Percentiles rank a stretch among this genome's conserved stretches.
phyloP scores from a whole-genome alignment of 768 basidiomycete species.

The Neoboletus brunneissimus region DNA sequence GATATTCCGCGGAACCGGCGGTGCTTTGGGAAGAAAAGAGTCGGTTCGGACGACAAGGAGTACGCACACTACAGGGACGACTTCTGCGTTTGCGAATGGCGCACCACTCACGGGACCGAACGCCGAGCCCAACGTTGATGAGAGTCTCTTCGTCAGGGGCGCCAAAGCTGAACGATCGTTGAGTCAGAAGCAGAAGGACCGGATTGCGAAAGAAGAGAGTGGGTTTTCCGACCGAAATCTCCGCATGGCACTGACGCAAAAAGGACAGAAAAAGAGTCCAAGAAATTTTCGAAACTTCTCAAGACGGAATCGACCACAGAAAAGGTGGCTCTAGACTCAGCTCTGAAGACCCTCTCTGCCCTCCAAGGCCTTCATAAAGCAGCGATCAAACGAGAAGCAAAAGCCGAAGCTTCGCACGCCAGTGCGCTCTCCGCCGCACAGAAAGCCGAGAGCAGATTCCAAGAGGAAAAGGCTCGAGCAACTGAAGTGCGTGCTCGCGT shows the following conservation, averaged over 20 bases:
- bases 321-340: conserved; percentile 55
- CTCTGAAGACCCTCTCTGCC: conserved; percentile 61
- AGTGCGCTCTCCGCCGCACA: conserved; percentile 56
- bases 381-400: conserved; percentile 63
- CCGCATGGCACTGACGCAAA: background rate
- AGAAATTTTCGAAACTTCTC: conserved; percentile 65
- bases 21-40: conserved; percentile 11
- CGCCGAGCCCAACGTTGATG: conserved; percentile 41
- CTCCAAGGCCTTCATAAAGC: conserved; percentile 70
- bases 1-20: background rate
- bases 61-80: conserved; percentile 9
- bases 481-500: conserved; percentile 50
- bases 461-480: conserved; percentile 58
- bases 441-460: conserved; percentile 58
- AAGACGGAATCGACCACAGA: conserved; percentile 67
- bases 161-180: conserved; percentile 47
- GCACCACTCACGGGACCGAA: conserved; percentile 51
- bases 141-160: conserved; percentile 40
- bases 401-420: conserved; percentile 50
- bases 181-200: conserved; percentile 49
- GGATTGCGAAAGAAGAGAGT: conserved; percentile 55
- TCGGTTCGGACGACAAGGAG: conserved; percentile 27
- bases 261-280: conserved; percentile 52
- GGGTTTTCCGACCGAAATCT: conserved; percentile 10
- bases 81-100: conserved; percentile 48